phyloP scores from a whole-genome alignment of 208 protist genomes.

The Vickermania spadyakhi region DNA sequence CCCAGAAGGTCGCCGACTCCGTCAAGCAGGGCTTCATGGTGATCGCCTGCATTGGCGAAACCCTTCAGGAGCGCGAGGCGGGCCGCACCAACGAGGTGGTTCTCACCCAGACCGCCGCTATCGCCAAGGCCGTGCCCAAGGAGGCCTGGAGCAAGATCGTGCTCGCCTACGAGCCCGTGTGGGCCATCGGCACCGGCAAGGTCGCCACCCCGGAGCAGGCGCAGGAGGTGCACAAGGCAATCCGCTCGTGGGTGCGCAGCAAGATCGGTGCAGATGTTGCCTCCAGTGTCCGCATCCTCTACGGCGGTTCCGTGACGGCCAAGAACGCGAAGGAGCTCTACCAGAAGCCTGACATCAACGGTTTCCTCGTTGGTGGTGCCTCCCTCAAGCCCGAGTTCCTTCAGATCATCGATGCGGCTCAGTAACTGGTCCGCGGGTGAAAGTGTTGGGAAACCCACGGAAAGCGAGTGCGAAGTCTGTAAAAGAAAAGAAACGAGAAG shows the following conservation, averaged over 20 bases:
- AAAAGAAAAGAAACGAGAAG: slow-evolving; percentile 14
- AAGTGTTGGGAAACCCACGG: too few relatives aligned
- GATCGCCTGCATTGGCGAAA: slow-evolving; percentile 97
- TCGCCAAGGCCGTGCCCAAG: slow-evolving; percentile 54
- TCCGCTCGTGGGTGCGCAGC: slow-evolving; percentile 85
- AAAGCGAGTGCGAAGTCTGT: too few relatives aligned
- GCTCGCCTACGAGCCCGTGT: slow-evolving; percentile 99
- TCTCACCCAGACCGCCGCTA: slow-evolving; percentile 82
- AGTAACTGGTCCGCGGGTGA: slow-evolving; percentile 5
- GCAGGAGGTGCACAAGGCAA: slow-evolving; percentile 85
- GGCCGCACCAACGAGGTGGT: slow-evolving; percentile 90
- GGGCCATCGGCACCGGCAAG: slow-evolving; percentile 98
- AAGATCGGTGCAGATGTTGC: slow-evolving; percentile 90
- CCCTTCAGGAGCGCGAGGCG: slow-evolving; percentile 88
- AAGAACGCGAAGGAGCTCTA: slow-evolving; percentile 89
- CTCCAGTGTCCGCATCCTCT: slow-evolving; percentile 91
- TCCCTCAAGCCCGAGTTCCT: slow-evolving; percentile 95
- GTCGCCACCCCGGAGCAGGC: slow-evolving; percentile 95
- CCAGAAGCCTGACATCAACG: slow-evolving; percentile 94
- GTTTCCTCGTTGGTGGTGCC: slow-evolving; percentile 98
- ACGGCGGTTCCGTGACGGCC: slow-evolving; percentile 95
- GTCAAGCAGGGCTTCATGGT: slow-evolving; percentile 85
- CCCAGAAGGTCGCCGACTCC: slow-evolving; percentile 86
- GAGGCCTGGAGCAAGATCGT: slow-evolving; percentile 91
- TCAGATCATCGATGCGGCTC: slow-evolving; percentile 90